Base-by-base conservation (phyloP, 176 grass and related monocot genomes). In the Carex kokanica region DNA sequence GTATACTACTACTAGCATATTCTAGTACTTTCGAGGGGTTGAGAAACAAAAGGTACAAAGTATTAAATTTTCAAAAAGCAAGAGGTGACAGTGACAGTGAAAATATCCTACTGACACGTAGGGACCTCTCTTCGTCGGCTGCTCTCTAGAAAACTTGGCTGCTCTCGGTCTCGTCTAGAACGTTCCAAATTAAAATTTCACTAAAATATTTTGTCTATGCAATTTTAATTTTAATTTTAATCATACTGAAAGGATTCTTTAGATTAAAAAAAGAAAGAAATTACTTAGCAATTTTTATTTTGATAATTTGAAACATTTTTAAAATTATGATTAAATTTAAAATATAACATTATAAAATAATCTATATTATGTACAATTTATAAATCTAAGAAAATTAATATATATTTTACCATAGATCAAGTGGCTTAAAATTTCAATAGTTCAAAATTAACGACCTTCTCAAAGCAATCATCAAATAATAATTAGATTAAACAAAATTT, bases 11-110 rank as follows among this genome's bases (percentile, higher is more conserved):
- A 29, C 47, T 27, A 54, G 9, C 0, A 17, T 11, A 77, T 55
- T 77, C 49, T 77, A 77, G 73, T 77, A 31, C 14, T 55, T 77
- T 77, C 73, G 5, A 55, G 51, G 73, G 47, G 49, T 27, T 73
- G 45, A 55, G 13, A 77, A 27, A 29, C 49, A 77, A 77, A 77
- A 77, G 24, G 23, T 49, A 17, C 24, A 77, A 2, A 40, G 17
- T 18, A 67, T 12, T 25, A 27, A 74, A 51, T 73, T 52, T 47
- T 25, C 3, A 8, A 74, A 74, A 74, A 51, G 70, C 4, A 52
- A 74, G 27, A 74, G 41, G 43, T 74, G 43, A 52, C 43, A 74
- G 16, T 52, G 70, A 74, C 25, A 49, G 2, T 11, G 40, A 43
- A 65, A 73, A 24, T 73, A 74, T 74, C 70, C 70, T 4, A 63